A percentile compares a stretch with the other conserved stretches of the same genome.
Conservation (phyloP, 352 stramenopile species). For the Pythium insidiosum region DNA sequence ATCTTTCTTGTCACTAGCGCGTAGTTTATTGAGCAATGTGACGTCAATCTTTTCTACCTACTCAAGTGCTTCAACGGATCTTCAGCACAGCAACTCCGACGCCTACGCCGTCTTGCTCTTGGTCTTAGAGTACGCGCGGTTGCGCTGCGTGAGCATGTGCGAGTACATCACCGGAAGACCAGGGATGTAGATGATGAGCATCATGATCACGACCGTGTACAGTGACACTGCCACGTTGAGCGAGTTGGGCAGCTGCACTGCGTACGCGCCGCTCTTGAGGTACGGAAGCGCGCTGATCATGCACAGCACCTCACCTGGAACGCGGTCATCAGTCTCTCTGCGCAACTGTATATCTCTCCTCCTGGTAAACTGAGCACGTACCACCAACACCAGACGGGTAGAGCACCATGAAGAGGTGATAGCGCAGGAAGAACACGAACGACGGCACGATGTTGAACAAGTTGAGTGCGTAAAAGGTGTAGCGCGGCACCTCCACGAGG, state of each 20-base stretch:
- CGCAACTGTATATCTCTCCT: too few species aligned
- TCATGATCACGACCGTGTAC: constrained; percentile 54
- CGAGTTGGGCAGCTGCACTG: constrained; percentile 66
- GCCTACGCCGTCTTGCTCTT: constrained; percentile 43
- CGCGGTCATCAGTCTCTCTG: too few species aligned
- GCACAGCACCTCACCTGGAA: constrained; percentile 52
- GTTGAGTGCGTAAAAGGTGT: constrained; percentile 96
- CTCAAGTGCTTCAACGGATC: too few species aligned
- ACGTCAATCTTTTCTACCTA: constrained; percentile 2
- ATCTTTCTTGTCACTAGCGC: too few species aligned
- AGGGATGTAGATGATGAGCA: constrained; percentile 61
- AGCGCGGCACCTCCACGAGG: constrained; percentile 91
- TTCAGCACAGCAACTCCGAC: too few species aligned
- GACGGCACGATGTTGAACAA: constrained; percentile 89
- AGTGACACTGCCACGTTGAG: constrained; percentile 75
- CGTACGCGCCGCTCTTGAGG: constrained; percentile 46
- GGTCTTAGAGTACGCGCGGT: constrained; percentile 70
- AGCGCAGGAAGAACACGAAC: constrained; percentile 95
- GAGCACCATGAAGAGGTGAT: constrained; percentile 98
- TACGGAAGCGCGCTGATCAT: constrained; percentile 59
- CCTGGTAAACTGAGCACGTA: too few species aligned
- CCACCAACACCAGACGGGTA: constrained; percentile 96
- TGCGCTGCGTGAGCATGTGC: constrained; percentile 79
- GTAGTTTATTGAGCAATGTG: too few species aligned
- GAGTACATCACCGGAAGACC: constrained; percentile 75